Percentiles rank a stretch among this genome's conserved stretches.
phyloP scores from a whole-genome alignment of 805 yeast species.

The Cyberlindnera maclurae region DNA sequence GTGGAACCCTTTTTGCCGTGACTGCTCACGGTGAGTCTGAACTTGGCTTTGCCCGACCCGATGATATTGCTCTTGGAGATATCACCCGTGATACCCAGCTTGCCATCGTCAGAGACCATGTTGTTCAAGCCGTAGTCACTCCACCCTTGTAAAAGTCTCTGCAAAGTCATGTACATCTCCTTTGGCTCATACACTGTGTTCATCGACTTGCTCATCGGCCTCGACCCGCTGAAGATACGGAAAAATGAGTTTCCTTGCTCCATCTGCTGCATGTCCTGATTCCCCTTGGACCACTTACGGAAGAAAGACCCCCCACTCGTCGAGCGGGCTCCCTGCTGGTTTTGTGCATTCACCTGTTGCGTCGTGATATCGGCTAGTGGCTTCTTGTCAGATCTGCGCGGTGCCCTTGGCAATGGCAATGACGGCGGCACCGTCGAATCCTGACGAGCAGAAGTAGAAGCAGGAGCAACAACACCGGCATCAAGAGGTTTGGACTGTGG shows the following conservation, averaged over 20 bases:
- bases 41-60: constrained; percentile 56
- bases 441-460: constrained; percentile 3
- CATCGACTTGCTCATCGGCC: constrained; percentile 19
- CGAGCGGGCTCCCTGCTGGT: constrained; percentile 11
- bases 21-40: constrained; percentile 43
- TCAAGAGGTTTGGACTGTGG: constrained; percentile 2
- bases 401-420: constrained; percentile 12
- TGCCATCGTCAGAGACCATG: constrained; percentile 37
- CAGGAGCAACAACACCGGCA: neutral
- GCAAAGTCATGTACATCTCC: constrained; percentile 60
- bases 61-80: constrained; percentile 55
- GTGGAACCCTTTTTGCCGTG: constrained; percentile 43
- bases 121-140: constrained; percentile 60
- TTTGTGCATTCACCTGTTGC: constrained; percentile 5
- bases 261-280: constrained; percentile 16
- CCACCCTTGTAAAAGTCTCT: constrained; percentile 60
- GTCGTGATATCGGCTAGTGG: constrained; percentile 18
- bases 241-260: constrained; percentile 22
- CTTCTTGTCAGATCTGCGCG: constrained; percentile 4
- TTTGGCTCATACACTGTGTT: constrained; percentile 30
- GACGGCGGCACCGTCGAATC: constrained; percentile 16
- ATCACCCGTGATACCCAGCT: constrained; percentile 48
- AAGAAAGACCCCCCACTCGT: constrained; percentile 21
- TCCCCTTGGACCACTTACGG: constrained; percentile 22
- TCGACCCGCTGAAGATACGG: constrained; percentile 25